These are phyloP conservation scores for Opeltia flavorubescens DNA, from an alignment of 495 filamentous ascomycete species.

Conservation along the genomic window DNA sequence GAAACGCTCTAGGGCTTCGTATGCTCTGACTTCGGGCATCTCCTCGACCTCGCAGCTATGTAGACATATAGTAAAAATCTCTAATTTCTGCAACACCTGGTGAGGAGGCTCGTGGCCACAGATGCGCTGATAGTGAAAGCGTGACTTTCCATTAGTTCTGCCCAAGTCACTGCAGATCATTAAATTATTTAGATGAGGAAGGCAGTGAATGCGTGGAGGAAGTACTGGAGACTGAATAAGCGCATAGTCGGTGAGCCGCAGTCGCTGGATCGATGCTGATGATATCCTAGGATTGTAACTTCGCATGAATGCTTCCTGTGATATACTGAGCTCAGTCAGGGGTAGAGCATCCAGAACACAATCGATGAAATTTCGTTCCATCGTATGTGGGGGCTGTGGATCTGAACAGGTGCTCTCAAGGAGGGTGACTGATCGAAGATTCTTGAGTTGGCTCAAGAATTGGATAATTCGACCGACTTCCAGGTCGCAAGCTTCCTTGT, in stretches of 20 bases:
- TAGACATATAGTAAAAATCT: too few species aligned
- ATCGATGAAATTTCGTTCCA: background rate
- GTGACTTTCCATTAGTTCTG: too few species aligned
- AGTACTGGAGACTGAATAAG: background rate
- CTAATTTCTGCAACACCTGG: too few species aligned
- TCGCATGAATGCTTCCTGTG: too few species aligned
- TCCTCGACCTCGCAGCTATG: too few species aligned
- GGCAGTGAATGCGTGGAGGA: background rate
- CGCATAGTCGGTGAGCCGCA: background rate
- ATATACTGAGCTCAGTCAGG: background rate
- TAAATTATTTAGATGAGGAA: background rate
- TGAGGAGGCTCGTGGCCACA: too few species aligned
- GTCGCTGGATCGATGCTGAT: too few species aligned
- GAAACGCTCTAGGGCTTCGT: too few species aligned
- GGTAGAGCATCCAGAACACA: background rate
- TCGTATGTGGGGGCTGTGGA: constrained; percentile 8
- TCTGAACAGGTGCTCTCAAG: constrained; percentile 5
- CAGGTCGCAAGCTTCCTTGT: constrained; percentile 13
- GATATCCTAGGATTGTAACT: too few species aligned
- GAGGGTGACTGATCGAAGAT: constrained; percentile 14
- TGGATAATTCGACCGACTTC: constrained; percentile 9
- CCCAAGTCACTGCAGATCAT: background rate
- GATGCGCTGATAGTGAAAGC: too few species aligned
- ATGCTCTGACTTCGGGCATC: too few species aligned
- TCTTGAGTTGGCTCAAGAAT: constrained; percentile 7